A percentile compares a stretch with the other conserved stretches of the same genome.
Conservation (phyloP, 805 yeast genomes). For the Starmerella powellii region DNA sequence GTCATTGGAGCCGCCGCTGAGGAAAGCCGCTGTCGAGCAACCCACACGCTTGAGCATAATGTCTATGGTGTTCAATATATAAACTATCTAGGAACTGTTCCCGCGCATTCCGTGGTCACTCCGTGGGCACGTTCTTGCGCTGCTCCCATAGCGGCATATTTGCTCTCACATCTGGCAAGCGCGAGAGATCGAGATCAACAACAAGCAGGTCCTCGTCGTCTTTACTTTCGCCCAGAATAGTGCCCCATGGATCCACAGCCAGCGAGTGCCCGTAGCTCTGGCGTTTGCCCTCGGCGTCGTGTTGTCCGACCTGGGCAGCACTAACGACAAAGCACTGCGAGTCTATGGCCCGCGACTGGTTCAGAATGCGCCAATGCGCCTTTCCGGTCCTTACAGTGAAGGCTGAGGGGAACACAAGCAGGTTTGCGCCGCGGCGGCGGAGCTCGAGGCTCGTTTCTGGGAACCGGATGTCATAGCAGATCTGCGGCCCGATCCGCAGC, state of each 20-base stretch:
- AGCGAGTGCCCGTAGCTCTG: constrained; percentile 78
- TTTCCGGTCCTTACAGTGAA: constrained; percentile 86
- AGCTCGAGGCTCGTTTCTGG: constrained; percentile 55
- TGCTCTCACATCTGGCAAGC: constrained; percentile 43
- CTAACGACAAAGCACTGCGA: constrained; percentile 74
- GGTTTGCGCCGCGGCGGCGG: constrained; percentile 58
- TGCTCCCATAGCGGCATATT: constrained; percentile 61
- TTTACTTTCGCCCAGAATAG: constrained; percentile 61
- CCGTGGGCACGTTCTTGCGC: constrained; percentile 28
- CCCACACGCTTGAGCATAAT: too few species aligned
- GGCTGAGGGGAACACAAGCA: constrained; percentile 79
- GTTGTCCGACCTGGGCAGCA: constrained; percentile 82
- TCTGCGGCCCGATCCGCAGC: constrained; percentile 62
- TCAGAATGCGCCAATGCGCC: constrained; percentile 79
- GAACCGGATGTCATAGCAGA: constrained; percentile 88
- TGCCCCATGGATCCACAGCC: constrained; percentile 89
- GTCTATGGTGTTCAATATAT: too few species aligned
- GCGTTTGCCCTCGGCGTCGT: constrained; percentile 53
- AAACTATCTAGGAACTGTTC: too few species aligned
- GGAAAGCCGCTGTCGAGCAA: too few species aligned
- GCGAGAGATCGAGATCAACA: constrained; percentile 56
- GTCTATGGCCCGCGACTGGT: constrained; percentile 75
- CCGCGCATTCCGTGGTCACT: too few species aligned
- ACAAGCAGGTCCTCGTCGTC: constrained; percentile 68
- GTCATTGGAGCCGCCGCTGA: too few species aligned